These are phyloP conservation scores for Phytophthora citricola DNA, from an alignment of 352 stramenopile species.

Conservation along the genomic window DNA sequence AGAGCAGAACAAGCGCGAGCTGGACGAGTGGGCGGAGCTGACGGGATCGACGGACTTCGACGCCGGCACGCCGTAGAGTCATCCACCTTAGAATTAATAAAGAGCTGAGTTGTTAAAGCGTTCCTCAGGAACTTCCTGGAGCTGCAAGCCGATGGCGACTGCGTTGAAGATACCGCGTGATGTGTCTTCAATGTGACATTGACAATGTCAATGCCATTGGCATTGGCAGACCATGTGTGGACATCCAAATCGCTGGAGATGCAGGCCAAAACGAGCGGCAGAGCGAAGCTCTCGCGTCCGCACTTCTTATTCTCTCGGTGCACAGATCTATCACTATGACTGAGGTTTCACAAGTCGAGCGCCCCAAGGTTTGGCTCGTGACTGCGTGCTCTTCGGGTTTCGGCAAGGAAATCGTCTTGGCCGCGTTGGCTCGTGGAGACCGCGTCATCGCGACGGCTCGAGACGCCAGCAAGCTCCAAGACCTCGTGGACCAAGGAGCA, in stretches of 20 bases:
- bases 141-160: conserved; percentile 1
- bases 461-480: conserved; percentile 40
- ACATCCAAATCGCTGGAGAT: conserved; percentile 22
- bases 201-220: no score
- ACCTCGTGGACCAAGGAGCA: conserved; percentile 42
- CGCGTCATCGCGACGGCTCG: conserved; percentile 59
- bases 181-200: conserved; percentile 17
- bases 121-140: background rate
- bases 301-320: conserved; percentile 25
- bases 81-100: conserved; percentile 20
- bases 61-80: conserved; percentile 15
- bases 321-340: conserved; percentile 16
- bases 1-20: conserved; percentile 26
- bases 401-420: conserved; percentile 51
- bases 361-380: conserved; percentile 57
- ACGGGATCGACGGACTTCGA: conserved; percentile 36
- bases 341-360: conserved; percentile 11
- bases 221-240: background rate
- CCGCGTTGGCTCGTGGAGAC: conserved; percentile 49
- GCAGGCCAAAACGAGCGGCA: conserved; percentile 5
- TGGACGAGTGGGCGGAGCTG: conserved; percentile 35
- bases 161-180: conserved; percentile 19
- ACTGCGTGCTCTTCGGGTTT: conserved; percentile 60
- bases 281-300: conserved; percentile 3
- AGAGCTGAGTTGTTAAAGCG: background rate